Evolutionary conservation across 2,329 filamentous ascomycete genomes (phyloP), one percentile per base, ranked within the genome.

Genomic region (Botrytis sinoallii): DNA sequence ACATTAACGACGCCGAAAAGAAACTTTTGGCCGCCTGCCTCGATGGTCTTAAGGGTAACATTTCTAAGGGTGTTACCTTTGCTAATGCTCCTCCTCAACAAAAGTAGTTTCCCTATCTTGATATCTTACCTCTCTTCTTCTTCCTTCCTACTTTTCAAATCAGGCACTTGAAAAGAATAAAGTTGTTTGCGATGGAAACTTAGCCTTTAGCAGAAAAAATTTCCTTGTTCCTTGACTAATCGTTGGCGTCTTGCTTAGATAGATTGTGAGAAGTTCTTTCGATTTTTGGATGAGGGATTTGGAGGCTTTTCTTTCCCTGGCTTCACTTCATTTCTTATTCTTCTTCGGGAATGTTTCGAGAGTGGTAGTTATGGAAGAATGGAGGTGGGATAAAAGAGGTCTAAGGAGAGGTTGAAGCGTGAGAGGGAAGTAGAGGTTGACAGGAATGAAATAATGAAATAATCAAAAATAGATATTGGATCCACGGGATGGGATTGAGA

Each of bases 41-140:
- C 22, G 68, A 71, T 10, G 72, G 72, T 85, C 66, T 75, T 25
- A 73, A 74, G 83, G 85, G 86, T 89, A 98, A 98, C 91, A 98
- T 98, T 84, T 87, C 91, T 85, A 98, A 98, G 93, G 94, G 94
- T 83, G 86, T 90, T 76, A 79, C 83, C 74, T 91, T 91, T 77
- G 88, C 68, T 40, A 70, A 66, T 55, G 66, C 67, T 60, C 46
- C 60, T 46, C 67, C 72, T 73, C 72, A 73, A 73, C 72, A 73
- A 73, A 73, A 73, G 72, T 73, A 73, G 68, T 73, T 40, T 65
- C 72, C 72, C 72, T 73, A 35, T 57, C 40, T 57, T 48, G 32
- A 72, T 65, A 20, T 42, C 60, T 55, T 29, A 57, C n/a, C 18
- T 55, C 20, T 46, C 25, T 66, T 29, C 65, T 42, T 46, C 44